Base-by-base conservation (phyloP, 148 eudicot species). In the Rhododendron molle region DNA sequence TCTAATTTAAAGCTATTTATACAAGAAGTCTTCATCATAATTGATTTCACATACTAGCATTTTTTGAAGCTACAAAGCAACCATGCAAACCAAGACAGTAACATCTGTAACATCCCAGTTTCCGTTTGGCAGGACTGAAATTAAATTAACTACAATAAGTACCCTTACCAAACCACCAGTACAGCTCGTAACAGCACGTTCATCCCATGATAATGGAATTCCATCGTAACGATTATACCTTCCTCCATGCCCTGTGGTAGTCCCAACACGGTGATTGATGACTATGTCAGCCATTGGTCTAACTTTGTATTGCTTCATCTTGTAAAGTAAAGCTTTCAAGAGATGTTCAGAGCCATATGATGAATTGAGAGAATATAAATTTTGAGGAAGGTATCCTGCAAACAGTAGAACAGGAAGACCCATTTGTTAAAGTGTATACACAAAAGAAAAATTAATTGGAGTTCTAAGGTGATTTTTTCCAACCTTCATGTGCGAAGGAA, bases 261-360 rank as follows among this genome's bases (percentile, higher is more conserved):
- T 96, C 83, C 98, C 99, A 87, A 90, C 85, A 80, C 97, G 95
- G 83, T 96, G 99, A 87, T 96, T 96, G 80, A 96, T 93, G 87
- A 96, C 97, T 76, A 96, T 94, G 87, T 96, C 99, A 83, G 98
- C 99, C 99, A 96, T 96, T 49, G 98, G 86, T 86, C 99, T 91
- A 87, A 96, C 93, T 84, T 95, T 93, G 86, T 88, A 88, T 84
- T 93, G 92, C 89, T 90, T 94, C 97, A 96, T 90, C 86, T 91
- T 94, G 38, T 92, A 86, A 77, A 96, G 94, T 86, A 96, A 87
- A 83, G 94, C 93, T 84, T 91, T 94, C 83, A 96, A 89, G 71
- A 80, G 90, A 43, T 89, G 78, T 83, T 95, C 97, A 86, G 97
- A 95, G 77, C 99, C 99, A 89, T 96, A 96, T 65, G 93, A 90